Evolutionary conservation across 129 eudicot genomes (phyloP), one percentile per base, ranked within the genome.

Genomic region (Gnaphalium uliginosum): DNA sequence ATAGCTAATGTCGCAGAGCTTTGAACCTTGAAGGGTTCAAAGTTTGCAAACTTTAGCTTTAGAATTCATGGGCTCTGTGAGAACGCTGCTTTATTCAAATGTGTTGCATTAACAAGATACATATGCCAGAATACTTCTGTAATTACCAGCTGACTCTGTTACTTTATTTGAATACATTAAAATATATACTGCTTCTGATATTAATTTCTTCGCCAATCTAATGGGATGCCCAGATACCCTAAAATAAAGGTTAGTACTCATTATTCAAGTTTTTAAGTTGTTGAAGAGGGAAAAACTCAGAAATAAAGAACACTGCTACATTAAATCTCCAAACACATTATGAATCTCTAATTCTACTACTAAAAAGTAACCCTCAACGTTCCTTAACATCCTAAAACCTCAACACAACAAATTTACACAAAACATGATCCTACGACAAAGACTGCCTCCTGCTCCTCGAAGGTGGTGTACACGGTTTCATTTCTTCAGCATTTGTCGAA

Each of bases 361-460:
- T 21, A 22, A 66, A n/a, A 65, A 14, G 35, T 29, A 30, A 46
- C 7, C 77, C 66, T 53, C 74, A 32, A 37, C 19, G 30, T 39
- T 29, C 22, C 56, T 69, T 68, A 46, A 71, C 81, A 59, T 58
- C 79, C 83, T 84, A 81, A 76, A 69, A 29, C 56, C 70, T 50
- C 41, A 48, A 72, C 71, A 23, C 30, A 53, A 33, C 64, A 64
- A n/a, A 69, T 84, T 73, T 74, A 73, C 81, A 79, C 15, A 53
- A 68, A 19, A 78, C 81, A 50, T 33, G n/a, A 79, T n/a, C 43
- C 73, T 79, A 72, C 25, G 90, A 86, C 59, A 66, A 69, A 4
- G 85, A 85, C 32, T 85, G 90, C 81, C 98, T 87, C 81, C 84
- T 80, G 80, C 89, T 92, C 78, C 89, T 83, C 2, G 93, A 85